Evolutionary conservation across 257 asterid genomes (phyloP), one percentile per base, ranked within the genome.

Genomic region (Capsicum pubescens): DNA sequence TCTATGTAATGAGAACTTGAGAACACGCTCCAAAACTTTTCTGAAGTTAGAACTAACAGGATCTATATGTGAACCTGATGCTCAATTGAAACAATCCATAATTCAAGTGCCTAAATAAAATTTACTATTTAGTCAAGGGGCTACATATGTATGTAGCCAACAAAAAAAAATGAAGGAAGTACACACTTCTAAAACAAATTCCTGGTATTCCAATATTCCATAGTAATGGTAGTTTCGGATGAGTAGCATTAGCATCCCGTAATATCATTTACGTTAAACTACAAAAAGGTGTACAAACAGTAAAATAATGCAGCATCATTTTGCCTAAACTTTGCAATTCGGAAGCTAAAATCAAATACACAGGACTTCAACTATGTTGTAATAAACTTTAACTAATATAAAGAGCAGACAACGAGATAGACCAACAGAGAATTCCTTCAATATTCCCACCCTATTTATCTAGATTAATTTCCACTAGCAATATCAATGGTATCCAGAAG

Each of bases 391-490:
- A 82, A 58, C 2, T 46, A 46, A 16, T 39, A 39, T 46, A 19
- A 14, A 46, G n/a, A 16, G 36, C 14, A 5, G 48, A 46, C 71
- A 32, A 64, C 5, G 17, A 26, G 11, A 64, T 3, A 64, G 26
- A 17, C 17, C 44, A 64, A 64, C 21, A 26, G 59, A 54, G 42
- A 9, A 50, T 58, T n/a, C 36, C 42, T 79, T 85, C 85, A 91
- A 56, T 94, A 93, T 85, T 93, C 93, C 82, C 95, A 93, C 44
- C 97, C 94, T 2, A 94, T 86, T 19, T 93, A 88, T 87, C 93
- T 89, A 84, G 92, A 91, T 79, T 90, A 94, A 88, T 86, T 93
- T 81, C 91, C 93, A 1, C 94, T 86, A 11, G 87, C 89, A 84
- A 91, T 89, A 68, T 93, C 95, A 46, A 93, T 91, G 79, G 95